Evolutionary conservation across 2,329 filamentous ascomycete genomes (phyloP), one percentile per base, ranked within the genome.

Genomic region (Nannizzia gypsea): DNA sequence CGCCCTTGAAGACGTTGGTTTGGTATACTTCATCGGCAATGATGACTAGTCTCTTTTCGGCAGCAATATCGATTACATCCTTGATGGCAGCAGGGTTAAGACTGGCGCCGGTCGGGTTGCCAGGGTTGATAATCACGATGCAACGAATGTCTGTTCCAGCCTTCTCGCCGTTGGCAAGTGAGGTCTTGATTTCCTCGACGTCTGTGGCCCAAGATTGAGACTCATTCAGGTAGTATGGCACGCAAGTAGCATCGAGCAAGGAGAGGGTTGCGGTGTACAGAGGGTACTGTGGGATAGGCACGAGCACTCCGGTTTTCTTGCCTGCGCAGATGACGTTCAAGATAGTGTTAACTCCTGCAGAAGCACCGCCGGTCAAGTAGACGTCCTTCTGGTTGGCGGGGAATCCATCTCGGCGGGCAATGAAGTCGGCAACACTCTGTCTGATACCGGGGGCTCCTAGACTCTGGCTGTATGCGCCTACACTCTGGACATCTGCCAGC

Each of bases 11-110:
- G 67, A 99, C 88, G 75, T 99, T 99, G 71, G 93, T 97, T 78
- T 99, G 93, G 83, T 99, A 99, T 40, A 99, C 93, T 76, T 99
- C 93, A 70, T 99, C 93, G 58, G 93, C 93, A 69, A 99, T 83
- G 65, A 97, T 80, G 60, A 97, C 90, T 26, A 99, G 81, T 67
- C 86, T 84, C 79, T 96, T 84, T 73, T 91, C 81, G 28, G 85
- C 86, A 42, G 93, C 92, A 64, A 96, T 87, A 64, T 93, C 84
- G 66, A 97, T 81, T n/a, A 97, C 89, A 57, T 82, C 81, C 69
- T 86, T 84, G 73, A 99, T 85, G 69, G 96, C 90, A 20, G 84
- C 81, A 65, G 87, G 82, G 38, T 86, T 79, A 17, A 99, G 82
- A 58, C 87, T 93, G 57, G 90, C 90, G 66, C 93, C 93, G 1